Evolutionary conservation across 176 grass and related monocot species (phyloP).

Genomic region (Otatea glauca): DNA sequence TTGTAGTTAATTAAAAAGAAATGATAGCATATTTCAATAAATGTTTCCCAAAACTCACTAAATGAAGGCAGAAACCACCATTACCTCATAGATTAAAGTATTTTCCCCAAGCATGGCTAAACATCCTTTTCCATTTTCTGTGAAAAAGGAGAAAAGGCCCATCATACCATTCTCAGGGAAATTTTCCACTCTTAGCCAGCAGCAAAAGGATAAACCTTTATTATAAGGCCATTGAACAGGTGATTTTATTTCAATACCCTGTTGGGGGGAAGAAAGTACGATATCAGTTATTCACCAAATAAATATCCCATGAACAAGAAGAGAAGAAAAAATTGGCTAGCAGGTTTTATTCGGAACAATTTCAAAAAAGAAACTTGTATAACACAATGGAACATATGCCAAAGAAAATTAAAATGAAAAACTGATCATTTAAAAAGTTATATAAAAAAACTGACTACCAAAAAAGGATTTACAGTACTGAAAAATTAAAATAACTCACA

Average conservation of each 20-base stretch:
- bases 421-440: not conserved
- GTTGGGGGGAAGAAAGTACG: constrained; percentile 31
- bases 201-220: constrained; percentile 90
- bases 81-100: constrained; percentile 92
- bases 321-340: not conserved
- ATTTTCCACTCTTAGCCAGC: constrained; percentile 90
- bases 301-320: constrained; percentile 29
- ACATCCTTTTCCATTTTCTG: constrained; percentile 90
- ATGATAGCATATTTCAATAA: not conserved
- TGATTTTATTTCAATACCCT: constrained; percentile 93
- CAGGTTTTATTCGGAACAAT: constrained; percentile 14
- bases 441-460: not conserved
- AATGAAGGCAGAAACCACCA: constrained; percentile 17
- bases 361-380: constrained; percentile 7
- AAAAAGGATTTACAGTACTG: constrained; percentile 1
- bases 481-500: constrained; percentile 60
- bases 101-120: constrained; percentile 85
- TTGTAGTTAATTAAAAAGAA: constrained; percentile 5
- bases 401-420: constrained; percentile 3
- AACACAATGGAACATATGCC: constrained; percentile 19
- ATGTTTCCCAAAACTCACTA: constrained; percentile 14
- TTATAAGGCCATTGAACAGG: constrained; percentile 93
- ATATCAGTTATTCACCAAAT: constrained; percentile 34
- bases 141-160: constrained; percentile 97
- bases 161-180: constrained; percentile 84